These are phyloP conservation scores for Aspergillus egyptiacus DNA, from an alignment of 495 filamentous ascomycete species.

Conservation along the genomic window DNA sequence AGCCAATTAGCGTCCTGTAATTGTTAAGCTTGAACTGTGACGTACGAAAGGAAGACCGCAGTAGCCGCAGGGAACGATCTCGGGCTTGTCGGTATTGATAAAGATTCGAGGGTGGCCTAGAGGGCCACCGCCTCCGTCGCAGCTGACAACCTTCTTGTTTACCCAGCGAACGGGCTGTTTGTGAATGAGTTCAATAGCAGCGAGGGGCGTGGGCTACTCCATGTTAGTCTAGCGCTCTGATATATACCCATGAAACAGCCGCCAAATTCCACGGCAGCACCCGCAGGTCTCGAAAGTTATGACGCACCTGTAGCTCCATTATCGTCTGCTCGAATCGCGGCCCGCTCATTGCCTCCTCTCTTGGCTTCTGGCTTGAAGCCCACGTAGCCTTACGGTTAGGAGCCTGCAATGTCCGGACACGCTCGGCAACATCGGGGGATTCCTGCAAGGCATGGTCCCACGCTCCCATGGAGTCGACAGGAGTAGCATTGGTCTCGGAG, in stretches of 20 bases:
- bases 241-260: too few species aligned
- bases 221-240: too few species aligned
- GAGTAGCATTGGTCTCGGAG: conserved; percentile 55
- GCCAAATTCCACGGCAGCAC: too few species aligned
- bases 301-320: conserved; percentile 77
- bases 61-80: conserved; percentile 85
- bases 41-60: conserved; percentile 93
- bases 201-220: conserved; percentile 70
- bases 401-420: conserved; percentile 62
- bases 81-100: conserved; percentile 96
- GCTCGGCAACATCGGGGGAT: conserved; percentile 53
- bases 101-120: conserved; percentile 88
- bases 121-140: conserved; percentile 91
- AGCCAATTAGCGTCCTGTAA: conserved; percentile 1
- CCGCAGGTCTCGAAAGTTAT: background rate
- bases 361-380: conserved; percentile 75
- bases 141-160: conserved; percentile 71
- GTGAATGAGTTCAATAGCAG: conserved; percentile 94
- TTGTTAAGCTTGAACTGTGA: conserved; percentile 13
- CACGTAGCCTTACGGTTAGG: conserved; percentile 79
- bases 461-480: conserved; percentile 43
- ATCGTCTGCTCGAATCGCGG: conserved; percentile 96
- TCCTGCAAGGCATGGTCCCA: conserved; percentile 49
- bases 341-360: conserved; percentile 77
- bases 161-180: conserved; percentile 91